Base-by-base conservation (phyloP, 495 filamentous ascomycete genomes). In the Lindgomyces ingoldianus region DNA sequence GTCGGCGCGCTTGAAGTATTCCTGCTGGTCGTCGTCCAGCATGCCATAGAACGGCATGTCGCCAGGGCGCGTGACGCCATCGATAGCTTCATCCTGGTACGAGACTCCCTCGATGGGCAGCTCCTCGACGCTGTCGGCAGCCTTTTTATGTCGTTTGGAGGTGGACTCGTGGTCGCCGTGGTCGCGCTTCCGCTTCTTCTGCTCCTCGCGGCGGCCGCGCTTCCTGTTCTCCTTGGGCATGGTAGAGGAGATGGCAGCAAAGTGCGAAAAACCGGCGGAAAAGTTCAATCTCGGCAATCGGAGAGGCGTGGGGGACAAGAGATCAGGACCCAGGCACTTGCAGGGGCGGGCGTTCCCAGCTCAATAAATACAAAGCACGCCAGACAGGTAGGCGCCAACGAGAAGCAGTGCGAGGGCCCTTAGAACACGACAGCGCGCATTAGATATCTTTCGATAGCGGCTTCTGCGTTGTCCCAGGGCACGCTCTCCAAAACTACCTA, bases 1-100 rank as follows among this genome's bases (percentile, higher is more conserved):
- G 76, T 91, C 90, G 60, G 91, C 93, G 41, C 83, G 84, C 65
- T 87, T 89, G 76, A 98, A 98, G 79, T 96, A 96, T 74, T 96
- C 92, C 67, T 93, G 89, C 76, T 98, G 95, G 62, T 93, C 82
- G 60, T 91, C 85, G 70, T 89, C 89, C 11, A 98, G 84, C 78
- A 96, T 83, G 69, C 94, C 94, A 71, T 91, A 97, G 79, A 96
- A 98, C 1, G 83, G 81, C 62, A 76, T 80, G 26, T 83, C 85
- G 1, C 22, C 64, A 2, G 70, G 65, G 27, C 51, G 58, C 21
- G 63, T 25, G 56, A 57, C 60, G 50, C 56, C 60, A 48, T 69
- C 65, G 36, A 60, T 19, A 21, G 24, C 62, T 6, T 49, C 72
- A 46, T 67, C 65, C 19, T 64, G 60, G 42, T 56, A 42, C 47